Evolutionary conservation across 768 basidiomycete species (phyloP).

Genomic region (Rhodotorula toruloides): DNA sequence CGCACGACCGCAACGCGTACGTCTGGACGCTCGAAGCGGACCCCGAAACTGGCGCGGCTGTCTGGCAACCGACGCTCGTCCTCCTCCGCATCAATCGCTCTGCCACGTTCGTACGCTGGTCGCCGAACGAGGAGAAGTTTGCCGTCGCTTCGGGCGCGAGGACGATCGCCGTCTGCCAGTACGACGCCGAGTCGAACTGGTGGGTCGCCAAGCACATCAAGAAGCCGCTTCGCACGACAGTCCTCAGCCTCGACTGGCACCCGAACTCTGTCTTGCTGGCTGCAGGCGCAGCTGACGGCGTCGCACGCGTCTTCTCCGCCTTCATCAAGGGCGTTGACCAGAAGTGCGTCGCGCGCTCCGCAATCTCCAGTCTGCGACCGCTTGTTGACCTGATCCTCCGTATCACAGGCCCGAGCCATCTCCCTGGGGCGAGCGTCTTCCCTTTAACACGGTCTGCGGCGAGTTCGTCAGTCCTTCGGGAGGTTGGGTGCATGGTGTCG

Average conservation of each 20-base stretch:
- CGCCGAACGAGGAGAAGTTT: constrained; percentile 96
- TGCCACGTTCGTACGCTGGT: constrained; percentile 92
- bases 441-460: constrained; percentile 95
- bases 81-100: constrained; percentile 90
- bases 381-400: constrained; percentile 16
- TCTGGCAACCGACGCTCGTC: constrained; percentile 97
- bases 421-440: constrained; percentile 96
- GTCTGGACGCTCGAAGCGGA: constrained; percentile 87
- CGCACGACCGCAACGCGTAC: constrained; percentile 98
- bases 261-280: constrained; percentile 97
- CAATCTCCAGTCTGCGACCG: no score
- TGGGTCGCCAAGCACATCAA: constrained; percentile 96
- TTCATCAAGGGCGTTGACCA: constrained; percentile 98
- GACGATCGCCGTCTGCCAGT: constrained; percentile 91
- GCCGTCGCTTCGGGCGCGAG: constrained; percentile 96
- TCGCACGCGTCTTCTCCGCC: constrained; percentile 93
- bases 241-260: constrained; percentile 93
- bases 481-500: constrained; percentile 94
- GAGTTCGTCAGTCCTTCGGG: constrained; percentile 83
- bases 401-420: constrained; percentile 69
- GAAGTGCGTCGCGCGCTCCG: constrained; percentile 66
- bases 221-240: constrained; percentile 94
- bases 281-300: constrained; percentile 95
- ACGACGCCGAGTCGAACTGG: constrained; percentile 97
- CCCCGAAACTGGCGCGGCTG: constrained; percentile 60